Evolutionary conservation across 148 eudicot genomes (phyloP).

Genomic region (Selenicereus undatus): DNA sequence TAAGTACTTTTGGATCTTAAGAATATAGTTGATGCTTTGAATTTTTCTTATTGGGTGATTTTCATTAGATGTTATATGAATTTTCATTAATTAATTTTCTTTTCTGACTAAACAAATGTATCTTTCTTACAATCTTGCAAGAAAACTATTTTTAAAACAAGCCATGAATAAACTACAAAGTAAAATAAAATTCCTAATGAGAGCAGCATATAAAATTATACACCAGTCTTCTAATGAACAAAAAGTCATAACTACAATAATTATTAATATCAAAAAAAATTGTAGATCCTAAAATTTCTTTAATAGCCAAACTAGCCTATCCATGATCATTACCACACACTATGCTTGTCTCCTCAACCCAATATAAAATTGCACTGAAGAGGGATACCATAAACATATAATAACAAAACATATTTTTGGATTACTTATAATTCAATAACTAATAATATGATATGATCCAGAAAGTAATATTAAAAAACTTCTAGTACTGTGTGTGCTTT

Average conservation of each 20-base stretch:
- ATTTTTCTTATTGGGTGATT: no score
- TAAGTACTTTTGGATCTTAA: no score
- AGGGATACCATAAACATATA: neutral
- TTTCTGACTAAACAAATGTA: no score
- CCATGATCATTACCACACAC: constrained; percentile 26
- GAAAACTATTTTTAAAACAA: no score
- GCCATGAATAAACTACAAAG: no score
- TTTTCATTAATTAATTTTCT: no score
- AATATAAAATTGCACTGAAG: constrained; percentile 6
- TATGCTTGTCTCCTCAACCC: constrained; percentile 23
- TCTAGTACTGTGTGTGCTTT: neutral
- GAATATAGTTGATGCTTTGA: no score
- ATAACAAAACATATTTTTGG: neutral
- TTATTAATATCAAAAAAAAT: constrained; percentile 16
- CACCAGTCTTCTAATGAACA: neutral
- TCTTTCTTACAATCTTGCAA: no score
- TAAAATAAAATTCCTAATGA: neutral
- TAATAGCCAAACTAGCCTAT: constrained; percentile 12
- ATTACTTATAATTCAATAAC: no score
- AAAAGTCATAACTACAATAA: constrained; percentile 14
- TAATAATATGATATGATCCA: no score
- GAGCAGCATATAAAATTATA: neutral
- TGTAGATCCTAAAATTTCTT: constrained; percentile 7
- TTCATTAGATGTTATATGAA: no score
- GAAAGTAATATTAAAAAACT: neutral